These are phyloP conservation scores for Colletotrichum karsti DNA, from an alignment of 2,329 filamentous ascomycete species.

Conservation along the genomic window DNA sequence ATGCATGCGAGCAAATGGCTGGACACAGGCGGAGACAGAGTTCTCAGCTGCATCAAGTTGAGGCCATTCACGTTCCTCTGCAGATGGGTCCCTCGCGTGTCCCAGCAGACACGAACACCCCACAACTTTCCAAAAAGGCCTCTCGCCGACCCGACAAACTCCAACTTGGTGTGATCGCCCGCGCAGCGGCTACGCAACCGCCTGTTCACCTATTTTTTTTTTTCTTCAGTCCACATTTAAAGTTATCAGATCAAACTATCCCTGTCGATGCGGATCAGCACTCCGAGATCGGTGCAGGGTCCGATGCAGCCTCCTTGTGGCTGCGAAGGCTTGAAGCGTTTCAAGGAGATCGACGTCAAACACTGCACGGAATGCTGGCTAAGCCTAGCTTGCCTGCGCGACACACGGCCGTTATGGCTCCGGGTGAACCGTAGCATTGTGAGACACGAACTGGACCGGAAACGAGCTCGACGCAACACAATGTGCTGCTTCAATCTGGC, in stretches of 20 bases:
- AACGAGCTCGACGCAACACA: background rate
- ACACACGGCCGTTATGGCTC: background rate
- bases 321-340: constrained; percentile 2
- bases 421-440: constrained; percentile 9
- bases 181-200: constrained; percentile 7
- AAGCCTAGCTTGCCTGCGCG: constrained; percentile 3
- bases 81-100: constrained; percentile 1
- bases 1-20: background rate
- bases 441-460: constrained; percentile 19
- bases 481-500: background rate
- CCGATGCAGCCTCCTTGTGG: background rate
- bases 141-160: background rate
- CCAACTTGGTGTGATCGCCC: background rate
- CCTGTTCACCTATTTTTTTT: background rate
- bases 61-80: constrained; percentile 16
- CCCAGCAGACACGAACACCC: constrained; percentile 13
- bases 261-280: constrained; percentile 15
- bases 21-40: background rate
- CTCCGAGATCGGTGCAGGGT: constrained; percentile 24
- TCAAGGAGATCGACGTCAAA: constrained; percentile 29
- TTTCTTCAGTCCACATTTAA: constrained; percentile 15
- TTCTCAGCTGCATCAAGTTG: background rate
- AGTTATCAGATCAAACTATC: constrained; percentile 27
- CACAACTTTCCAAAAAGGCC: constrained; percentile 4
- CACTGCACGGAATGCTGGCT: constrained; percentile 18